A percentile compares a stretch with the other conserved stretches of the same genome.
These are phyloP conservation scores for Trichoderma simmonsii DNA, from an alignment of 2,329 filamentous ascomycete genomes.

Conservation along the genomic window DNA sequence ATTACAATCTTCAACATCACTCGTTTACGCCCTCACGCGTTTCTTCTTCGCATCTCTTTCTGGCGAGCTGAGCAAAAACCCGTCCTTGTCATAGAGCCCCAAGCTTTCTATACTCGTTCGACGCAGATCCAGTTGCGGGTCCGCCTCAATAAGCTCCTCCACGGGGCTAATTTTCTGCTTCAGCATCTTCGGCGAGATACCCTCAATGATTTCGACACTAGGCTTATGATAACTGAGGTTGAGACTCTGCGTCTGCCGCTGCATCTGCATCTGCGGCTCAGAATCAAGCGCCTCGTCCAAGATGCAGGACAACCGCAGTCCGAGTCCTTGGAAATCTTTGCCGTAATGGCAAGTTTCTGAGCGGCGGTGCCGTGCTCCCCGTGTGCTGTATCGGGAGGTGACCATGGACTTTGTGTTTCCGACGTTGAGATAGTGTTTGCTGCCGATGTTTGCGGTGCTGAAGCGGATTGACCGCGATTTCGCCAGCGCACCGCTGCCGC, in stretches of 20 bases:
- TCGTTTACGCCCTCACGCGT: slow-evolving; percentile 15
- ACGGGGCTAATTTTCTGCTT: slow-evolving; percentile 28
- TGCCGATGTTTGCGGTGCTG: slow-evolving; percentile 34
- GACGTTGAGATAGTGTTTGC: slow-evolving; percentile 47
- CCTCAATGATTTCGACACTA: background rate
- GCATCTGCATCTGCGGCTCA: slow-evolving; percentile 13
- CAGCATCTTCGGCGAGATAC: background rate
- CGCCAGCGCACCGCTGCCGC: background rate
- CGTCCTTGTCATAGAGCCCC: slow-evolving; percentile 45
- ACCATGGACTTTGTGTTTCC: slow-evolving; percentile 26
- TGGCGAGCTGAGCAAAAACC: slow-evolving; percentile 44
- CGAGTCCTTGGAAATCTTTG: slow-evolving; percentile 31
- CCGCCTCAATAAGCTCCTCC: slow-evolving; percentile 27
- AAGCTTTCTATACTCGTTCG: slow-evolving; percentile 38
- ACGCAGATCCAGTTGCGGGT: slow-evolving; percentile 23
- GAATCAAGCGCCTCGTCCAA: slow-evolving; percentile 16
- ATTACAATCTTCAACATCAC: background rate
- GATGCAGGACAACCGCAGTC: slow-evolving; percentile 18
- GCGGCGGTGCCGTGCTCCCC: slow-evolving; percentile 4
- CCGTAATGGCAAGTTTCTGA: slow-evolving; percentile 23
- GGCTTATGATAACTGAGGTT: slow-evolving; percentile 26
- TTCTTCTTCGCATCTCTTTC: slow-evolving; percentile 29
- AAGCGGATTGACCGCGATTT: background rate
- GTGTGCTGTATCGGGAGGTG: slow-evolving; percentile 2
- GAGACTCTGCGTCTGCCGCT: slow-evolving; percentile 22